phyloP scores from a whole-genome alignment of 148 eudicot genomes.

The Agrostemma githago region DNA sequence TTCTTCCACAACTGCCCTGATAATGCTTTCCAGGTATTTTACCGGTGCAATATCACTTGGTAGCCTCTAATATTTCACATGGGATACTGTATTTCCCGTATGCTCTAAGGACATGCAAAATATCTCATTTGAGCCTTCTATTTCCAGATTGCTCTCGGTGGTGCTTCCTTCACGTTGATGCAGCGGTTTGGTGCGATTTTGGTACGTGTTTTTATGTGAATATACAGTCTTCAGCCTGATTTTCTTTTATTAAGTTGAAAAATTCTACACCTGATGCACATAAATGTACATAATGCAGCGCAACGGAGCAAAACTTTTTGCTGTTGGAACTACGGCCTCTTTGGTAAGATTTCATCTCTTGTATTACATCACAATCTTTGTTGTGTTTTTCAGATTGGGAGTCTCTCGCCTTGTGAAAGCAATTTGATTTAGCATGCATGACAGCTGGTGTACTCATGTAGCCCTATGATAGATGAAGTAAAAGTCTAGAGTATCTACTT shows the following conservation, averaged over 20 bases:
- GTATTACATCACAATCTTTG: background rate
- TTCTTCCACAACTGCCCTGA: conserved; percentile 88
- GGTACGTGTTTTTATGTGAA: conserved; percentile 41
- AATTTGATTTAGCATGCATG: background rate
- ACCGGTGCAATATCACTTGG: background rate
- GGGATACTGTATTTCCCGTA: background rate
- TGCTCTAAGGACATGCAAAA: background rate
- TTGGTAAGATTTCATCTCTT: conserved; percentile 47
- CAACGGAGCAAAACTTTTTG: conserved; percentile 88
- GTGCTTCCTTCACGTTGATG: conserved; percentile 68
- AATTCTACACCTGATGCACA: background rate
- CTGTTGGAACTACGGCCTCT: conserved; percentile 82
- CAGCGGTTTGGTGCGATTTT: conserved; percentile 85
- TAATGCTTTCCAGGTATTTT: conserved; percentile 85
- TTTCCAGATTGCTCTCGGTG: conserved; percentile 68
- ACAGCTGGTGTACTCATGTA: background rate
- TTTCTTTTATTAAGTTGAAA: conserved; percentile 1
- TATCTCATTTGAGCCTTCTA: conserved; percentile 15
- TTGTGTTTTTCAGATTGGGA: background rate
- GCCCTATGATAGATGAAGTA: background rate
- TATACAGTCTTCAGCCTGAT: background rate
- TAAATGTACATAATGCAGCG: conserved; percentile 44
- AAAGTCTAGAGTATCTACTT: background rate
- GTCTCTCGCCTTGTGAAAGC: background rate
- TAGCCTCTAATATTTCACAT: background rate